phyloP scores from a whole-genome alignment of 345 rosid species.

The Brassica cretica region DNA sequence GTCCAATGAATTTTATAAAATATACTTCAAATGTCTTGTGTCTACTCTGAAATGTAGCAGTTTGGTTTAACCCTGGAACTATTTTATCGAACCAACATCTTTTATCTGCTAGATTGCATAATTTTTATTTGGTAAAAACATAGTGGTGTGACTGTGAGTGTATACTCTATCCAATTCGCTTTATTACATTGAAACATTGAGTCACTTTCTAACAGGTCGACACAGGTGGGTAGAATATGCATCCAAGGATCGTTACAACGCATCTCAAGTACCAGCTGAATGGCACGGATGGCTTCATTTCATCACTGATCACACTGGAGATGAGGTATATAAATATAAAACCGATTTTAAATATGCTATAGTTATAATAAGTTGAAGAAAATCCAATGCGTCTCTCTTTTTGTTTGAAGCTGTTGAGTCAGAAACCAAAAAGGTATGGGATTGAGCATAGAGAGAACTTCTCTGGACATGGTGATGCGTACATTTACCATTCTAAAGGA shows the following conservation, averaged over 20 bases:
- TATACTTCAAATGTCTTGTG: neutral
- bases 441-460: constrained; percentile 86
- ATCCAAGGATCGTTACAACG: constrained; percentile 77
- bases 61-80: neutral
- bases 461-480: constrained; percentile 84
- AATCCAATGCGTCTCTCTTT: neutral
- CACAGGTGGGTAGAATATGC: constrained; percentile 98
- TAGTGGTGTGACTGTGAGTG: neutral
- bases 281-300: constrained; percentile 99
- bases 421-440: constrained; percentile 89
- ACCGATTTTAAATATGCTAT: neutral
- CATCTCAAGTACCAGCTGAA: constrained; percentile 97
- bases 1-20: neutral
- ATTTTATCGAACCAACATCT: neutral
- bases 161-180: neutral
- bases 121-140: neutral
- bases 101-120: neutral
- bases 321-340: constrained; percentile 55
- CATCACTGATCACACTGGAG: constrained; percentile 95
- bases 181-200: neutral
- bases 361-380: neutral
- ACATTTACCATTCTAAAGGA: constrained; percentile 90
- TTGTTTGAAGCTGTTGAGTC: constrained; percentile 71
- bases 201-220: constrained; percentile 56
- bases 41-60: neutral